A percentile compares a stretch with the other conserved stretches of the same genome.
These are phyloP conservation scores for Hericium coralloides DNA, from an alignment of 768 basidiomycete species.

Conservation along the genomic window DNA sequence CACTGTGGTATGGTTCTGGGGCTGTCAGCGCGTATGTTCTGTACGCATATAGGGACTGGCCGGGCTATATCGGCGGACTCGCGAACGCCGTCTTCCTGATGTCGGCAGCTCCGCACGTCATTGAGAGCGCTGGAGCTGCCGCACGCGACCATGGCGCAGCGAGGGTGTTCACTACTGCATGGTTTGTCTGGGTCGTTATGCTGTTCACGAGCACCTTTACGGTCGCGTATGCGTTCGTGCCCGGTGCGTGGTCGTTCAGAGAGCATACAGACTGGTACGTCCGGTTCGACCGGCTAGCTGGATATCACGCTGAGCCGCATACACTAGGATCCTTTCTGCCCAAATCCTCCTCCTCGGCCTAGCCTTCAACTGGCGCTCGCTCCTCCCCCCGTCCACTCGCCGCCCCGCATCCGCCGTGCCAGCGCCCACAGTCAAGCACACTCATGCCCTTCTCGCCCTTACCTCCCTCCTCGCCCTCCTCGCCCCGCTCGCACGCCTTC, in stretches of 20 bases:
- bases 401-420: conserved; percentile 3
- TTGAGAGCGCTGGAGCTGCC: conserved; percentile 37
- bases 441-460: conserved; percentile 13
- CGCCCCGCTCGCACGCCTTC: conserved; percentile 6
- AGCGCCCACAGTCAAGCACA: conserved; percentile 1
- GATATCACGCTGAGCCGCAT: neutral
- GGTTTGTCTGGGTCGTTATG: conserved; percentile 53
- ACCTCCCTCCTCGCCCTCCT: conserved; percentile 11
- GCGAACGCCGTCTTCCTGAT: conserved; percentile 53
- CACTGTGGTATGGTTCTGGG: conserved; percentile 48
- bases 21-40: conserved; percentile 42
- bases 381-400: neutral
- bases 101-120: conserved; percentile 48
- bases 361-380: conserved; percentile 34
- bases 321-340: conserved; percentile 40
- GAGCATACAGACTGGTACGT: conserved; percentile 71
- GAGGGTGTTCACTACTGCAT: conserved; percentile 44
- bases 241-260: conserved; percentile 63
- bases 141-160: conserved; percentile 27
- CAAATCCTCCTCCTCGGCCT: conserved; percentile 44
- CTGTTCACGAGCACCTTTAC: conserved; percentile 71
- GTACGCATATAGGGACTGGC: conserved; percentile 57
- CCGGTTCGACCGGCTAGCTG: neutral
- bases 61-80: conserved; percentile 62
- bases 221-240: conserved; percentile 87